A percentile compares a stretch with the other conserved stretches of the same genome.
phyloP scores from a whole-genome alignment of 1,139 yeast species.

The Arxiozyma bovina region DNA sequence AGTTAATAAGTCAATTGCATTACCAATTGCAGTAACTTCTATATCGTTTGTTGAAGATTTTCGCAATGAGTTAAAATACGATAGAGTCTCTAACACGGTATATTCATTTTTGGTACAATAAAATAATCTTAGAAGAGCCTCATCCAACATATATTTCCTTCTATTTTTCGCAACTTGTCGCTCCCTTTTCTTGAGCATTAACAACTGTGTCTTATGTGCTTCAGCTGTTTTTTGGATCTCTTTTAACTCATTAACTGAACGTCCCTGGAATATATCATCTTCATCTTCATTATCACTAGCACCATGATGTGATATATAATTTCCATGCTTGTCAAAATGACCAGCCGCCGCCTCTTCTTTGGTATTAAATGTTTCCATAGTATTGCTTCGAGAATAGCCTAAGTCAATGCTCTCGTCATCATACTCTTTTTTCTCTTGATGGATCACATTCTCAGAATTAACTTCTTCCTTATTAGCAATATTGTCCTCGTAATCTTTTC shows the following conservation, averaged over 20 bases:
- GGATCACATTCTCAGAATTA: conserved; percentile 9
- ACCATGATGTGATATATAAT: conserved; percentile 11
- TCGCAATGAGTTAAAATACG: conserved; percentile 17
- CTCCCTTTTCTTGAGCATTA: conserved; percentile 1
- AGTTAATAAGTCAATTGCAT: conserved; percentile 19
- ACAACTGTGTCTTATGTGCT: conserved; percentile 1
- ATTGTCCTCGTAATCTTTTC: conserved; percentile 5
- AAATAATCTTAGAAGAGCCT: conserved; percentile 17
- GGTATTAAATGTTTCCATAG: conserved; percentile 20
- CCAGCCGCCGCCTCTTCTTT: conserved; percentile 20
- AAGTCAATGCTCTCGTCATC: conserved; percentile 4
- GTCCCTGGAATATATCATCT: conserved; percentile 16
- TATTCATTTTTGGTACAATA: conserved; percentile 13
- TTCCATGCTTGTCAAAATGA: conserved; percentile 22
- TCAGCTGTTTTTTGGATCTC: conserved; percentile 7
- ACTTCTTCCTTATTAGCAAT: conserved; percentile 10
- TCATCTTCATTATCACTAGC: conserved; percentile 4
- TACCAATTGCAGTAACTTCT: conserved; percentile 5
- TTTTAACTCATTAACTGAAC: conserved; percentile 18
- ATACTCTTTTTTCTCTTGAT: not conserved
- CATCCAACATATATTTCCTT: conserved; percentile 17
- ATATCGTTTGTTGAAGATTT: conserved; percentile 1
- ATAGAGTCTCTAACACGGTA: conserved; percentile 17
- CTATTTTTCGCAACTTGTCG: not conserved
- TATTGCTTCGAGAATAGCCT: not conserved